Percentiles rank a stretch among this genome's conserved stretches.
phyloP scores from a whole-genome alignment of 164 flowering plant genomes.

The Aristolochia fimbriata region DNA sequence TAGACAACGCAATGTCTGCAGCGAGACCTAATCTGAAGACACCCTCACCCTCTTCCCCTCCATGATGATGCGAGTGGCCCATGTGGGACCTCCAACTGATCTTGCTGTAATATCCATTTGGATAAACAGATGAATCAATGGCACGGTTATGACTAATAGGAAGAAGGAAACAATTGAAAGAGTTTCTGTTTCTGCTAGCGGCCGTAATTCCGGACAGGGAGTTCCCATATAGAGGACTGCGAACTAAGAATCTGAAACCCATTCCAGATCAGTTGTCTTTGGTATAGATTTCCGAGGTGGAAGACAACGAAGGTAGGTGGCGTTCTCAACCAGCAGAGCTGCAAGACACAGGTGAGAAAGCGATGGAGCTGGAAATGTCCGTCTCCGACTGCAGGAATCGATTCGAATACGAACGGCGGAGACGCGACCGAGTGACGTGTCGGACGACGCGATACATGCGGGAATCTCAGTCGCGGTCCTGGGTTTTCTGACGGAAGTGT shows the following conservation, averaged over 20 bases:
- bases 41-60: slow-evolving; percentile 40
- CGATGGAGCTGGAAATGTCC: no score
- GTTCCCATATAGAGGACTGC: background rate
- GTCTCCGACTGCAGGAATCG: no score
- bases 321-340: no score
- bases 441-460: no score
- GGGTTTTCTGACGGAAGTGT: no score
- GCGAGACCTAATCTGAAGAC: slow-evolving; percentile 73
- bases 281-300: no score
- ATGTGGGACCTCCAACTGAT: slow-evolving; percentile 52
- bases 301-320: no score
- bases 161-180: slow-evolving; percentile 2
- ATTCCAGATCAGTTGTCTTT: background rate
- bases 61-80: slow-evolving; percentile 43
- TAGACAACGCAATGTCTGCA: slow-evolving; percentile 59
- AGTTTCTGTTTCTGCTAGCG: background rate
- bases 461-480: no score
- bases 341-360: no score
- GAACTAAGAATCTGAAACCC: slow-evolving; percentile 6
- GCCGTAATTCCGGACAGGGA: background rate
- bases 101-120: slow-evolving; percentile 10
- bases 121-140: background rate
- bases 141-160: background rate
- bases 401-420: no score
- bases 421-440: no score